Conservation (phyloP, 345 rosid genomes). For the Sisymbrium irio region DNA sequence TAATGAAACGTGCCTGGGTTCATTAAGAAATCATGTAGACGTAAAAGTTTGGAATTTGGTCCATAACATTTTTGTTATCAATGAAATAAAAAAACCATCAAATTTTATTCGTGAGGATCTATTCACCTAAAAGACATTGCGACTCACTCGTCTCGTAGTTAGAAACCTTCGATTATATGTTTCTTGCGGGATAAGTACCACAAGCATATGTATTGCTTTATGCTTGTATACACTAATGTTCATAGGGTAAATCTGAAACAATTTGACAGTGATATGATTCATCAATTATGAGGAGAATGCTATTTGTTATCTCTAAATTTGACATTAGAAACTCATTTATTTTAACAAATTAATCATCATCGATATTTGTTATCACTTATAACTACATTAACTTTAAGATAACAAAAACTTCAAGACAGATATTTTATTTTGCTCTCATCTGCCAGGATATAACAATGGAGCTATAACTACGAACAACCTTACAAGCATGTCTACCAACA, state of each 20-base stretch:
- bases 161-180: background rate
- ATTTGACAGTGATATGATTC: background rate
- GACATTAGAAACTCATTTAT: background rate
- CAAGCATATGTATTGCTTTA: background rate
- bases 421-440: background rate
- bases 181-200: background rate
- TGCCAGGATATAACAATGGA: background rate
- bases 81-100: too few relatives aligned
- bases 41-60: too few relatives aligned
- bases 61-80: too few relatives aligned
- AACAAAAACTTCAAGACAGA: too few relatives aligned
- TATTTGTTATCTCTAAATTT: background rate
- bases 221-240: background rate
- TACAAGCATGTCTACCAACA: background rate
- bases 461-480: background rate
- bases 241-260: background rate
- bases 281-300: background rate
- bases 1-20: too few relatives aligned
- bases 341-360: background rate
- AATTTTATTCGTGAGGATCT: too few relatives aligned
- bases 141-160: background rate
- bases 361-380: too few relatives aligned
- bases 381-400: background rate
- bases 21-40: background rate
- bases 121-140: background rate